A percentile compares a stretch with the other conserved stretches of the same genome.
These are phyloP conservation scores for Cladorrhinum sp. DNA, from an alignment of 2,329 filamentous ascomycete species.

Conservation along the genomic window DNA sequence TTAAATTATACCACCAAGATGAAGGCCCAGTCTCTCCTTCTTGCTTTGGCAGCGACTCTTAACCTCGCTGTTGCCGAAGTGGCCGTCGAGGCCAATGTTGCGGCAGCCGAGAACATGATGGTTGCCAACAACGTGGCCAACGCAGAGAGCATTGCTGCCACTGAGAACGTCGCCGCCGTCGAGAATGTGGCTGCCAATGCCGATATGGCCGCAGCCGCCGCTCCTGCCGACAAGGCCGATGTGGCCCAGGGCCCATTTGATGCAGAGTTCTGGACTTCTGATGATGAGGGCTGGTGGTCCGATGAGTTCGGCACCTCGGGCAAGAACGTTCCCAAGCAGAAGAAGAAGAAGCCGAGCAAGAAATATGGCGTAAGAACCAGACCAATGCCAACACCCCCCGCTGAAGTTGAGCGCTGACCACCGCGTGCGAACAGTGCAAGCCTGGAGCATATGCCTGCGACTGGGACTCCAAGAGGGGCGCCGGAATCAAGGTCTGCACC, in stretches of 20 bases:
- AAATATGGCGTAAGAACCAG: not conserved
- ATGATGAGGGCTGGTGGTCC: not conserved
- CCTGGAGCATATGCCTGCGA: constrained; percentile 24
- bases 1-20: constrained; percentile 20
- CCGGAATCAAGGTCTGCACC: constrained; percentile 28
- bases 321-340: not conserved
- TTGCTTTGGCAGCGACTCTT: constrained; percentile 18
- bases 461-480: constrained; percentile 12
- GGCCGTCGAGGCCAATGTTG: constrained; percentile 1
- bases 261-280: not conserved
- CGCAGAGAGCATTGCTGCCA: not conserved
- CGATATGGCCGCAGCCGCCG: not conserved
- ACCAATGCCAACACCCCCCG: not conserved
- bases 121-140: not conserved
- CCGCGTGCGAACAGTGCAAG: constrained; percentile 11
- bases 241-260: not conserved
- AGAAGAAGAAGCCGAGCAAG: not conserved
- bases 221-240: not conserved
- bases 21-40: constrained; percentile 23
- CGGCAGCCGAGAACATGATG: not conserved
- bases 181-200: too few species aligned
- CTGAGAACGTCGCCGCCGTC: too few species aligned
- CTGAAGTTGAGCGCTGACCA: not conserved
- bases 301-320: not conserved
- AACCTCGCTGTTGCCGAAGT: constrained; percentile 12